A percentile compares a stretch with the other conserved stretches of the same genome.
These are phyloP conservation scores for Fusarium sp. DNA, from an alignment of 2,329 filamentous ascomycete species.

Conservation along the genomic window DNA sequence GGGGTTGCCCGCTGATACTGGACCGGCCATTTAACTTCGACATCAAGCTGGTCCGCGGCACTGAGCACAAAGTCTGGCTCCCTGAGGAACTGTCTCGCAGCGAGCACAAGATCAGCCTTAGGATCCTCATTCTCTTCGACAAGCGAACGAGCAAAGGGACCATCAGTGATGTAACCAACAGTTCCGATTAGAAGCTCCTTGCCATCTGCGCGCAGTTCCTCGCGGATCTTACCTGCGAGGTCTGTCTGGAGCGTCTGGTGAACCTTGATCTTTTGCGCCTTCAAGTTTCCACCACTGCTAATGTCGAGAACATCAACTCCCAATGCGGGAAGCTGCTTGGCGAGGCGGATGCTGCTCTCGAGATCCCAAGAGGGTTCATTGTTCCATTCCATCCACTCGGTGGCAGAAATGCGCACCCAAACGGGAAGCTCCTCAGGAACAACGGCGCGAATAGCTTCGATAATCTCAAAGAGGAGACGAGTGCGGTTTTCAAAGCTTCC, in stretches of 20 bases:
- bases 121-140: slow-evolving; percentile 62
- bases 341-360: slow-evolving; percentile 63
- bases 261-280: slow-evolving; percentile 68
- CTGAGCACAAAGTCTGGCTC: slow-evolving; percentile 83
- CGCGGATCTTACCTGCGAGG: slow-evolving; percentile 78
- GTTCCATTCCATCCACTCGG: slow-evolving; percentile 70
- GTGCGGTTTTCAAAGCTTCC: slow-evolving; percentile 74
- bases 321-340: slow-evolving; percentile 70
- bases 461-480: slow-evolving; percentile 69
- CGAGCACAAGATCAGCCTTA: slow-evolving; percentile 76
- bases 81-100: slow-evolving; percentile 82
- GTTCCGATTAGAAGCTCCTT: slow-evolving; percentile 73
- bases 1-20: slow-evolving; percentile 63
- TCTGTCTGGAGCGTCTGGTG: slow-evolving; percentile 79
- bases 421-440: slow-evolving; percentile 68
- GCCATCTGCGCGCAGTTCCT: slow-evolving; percentile 66
- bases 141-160: slow-evolving; percentile 72
- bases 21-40: slow-evolving; percentile 77
- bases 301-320: slow-evolving; percentile 90
- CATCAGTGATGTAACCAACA: slow-evolving; percentile 79
- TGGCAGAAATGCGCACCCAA: slow-evolving; percentile 70
- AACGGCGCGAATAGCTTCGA: slow-evolving; percentile 62
- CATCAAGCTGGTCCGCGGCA: slow-evolving; percentile 77
- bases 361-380: slow-evolving; percentile 71
- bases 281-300: slow-evolving; percentile 78